phyloP scores from a whole-genome alignment of 2,329 filamentous ascomycete genomes.

The Fusarium coicis region DNA sequence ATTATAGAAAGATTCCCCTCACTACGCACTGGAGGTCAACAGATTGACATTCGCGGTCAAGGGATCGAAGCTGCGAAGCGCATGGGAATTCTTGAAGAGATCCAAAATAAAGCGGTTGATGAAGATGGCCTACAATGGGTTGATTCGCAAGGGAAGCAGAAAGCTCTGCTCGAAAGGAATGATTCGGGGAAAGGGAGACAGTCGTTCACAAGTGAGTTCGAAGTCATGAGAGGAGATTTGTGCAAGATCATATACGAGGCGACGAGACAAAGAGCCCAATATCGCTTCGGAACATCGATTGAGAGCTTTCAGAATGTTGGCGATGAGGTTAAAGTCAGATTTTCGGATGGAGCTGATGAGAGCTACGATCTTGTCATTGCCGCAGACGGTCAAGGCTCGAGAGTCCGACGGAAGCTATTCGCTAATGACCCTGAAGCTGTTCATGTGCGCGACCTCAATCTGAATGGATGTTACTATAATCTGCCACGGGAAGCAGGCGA shows the following conservation, averaged over 20 bases:
- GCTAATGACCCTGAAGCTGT: constrained; percentile 15
- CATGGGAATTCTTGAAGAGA: constrained; percentile 53
- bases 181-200: constrained; percentile 54
- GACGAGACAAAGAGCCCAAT: constrained; percentile 39
- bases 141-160: constrained; percentile 50
- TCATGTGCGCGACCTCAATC: constrained; percentile 3
- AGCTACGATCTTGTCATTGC: constrained; percentile 29
- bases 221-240: constrained; percentile 70
- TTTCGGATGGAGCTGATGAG: constrained; percentile 2
- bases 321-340: constrained; percentile 20
- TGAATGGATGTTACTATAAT: constrained; percentile 26
- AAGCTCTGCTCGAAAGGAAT: constrained; percentile 54
- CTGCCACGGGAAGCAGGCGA: constrained; percentile 6
- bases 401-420: constrained; percentile 12
- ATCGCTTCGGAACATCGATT: constrained; percentile 21
- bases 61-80: constrained; percentile 52
- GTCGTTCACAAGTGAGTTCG: constrained; percentile 64
- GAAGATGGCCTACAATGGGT: constrained; percentile 57
- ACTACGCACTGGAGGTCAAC: constrained; percentile 55
- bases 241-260: constrained; percentile 60
- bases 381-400: constrained; percentile 28
- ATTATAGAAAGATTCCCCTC: constrained; percentile 54
- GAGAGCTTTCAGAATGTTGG: constrained; percentile 18
- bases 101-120: constrained; percentile 57
- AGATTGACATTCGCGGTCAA: constrained; percentile 58